Evolutionary conservation across 345 rosid species (phyloP).

Genomic region (Eucalyptus camaldulensis): DNA sequence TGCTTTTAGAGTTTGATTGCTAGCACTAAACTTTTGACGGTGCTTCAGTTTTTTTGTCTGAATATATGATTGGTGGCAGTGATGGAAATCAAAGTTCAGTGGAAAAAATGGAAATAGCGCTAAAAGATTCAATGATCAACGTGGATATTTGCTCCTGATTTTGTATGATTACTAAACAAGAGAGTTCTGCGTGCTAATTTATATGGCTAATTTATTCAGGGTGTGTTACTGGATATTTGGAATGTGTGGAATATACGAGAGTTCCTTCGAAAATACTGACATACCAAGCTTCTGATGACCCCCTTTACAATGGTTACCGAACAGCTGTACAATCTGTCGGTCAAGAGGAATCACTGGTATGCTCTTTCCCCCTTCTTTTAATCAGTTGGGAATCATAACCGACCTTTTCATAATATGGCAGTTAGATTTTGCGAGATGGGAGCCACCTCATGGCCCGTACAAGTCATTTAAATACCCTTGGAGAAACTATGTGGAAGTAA

Average conservation of each 20-base stretch:
- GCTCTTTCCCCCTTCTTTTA: background rate
- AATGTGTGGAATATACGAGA: slow-evolving; percentile 71
- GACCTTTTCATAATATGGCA: background rate
- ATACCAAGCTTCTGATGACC: slow-evolving; percentile 89
- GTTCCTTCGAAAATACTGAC: slow-evolving; percentile 80
- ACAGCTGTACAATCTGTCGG: slow-evolving; percentile 73
- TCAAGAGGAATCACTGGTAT: slow-evolving; percentile 76
- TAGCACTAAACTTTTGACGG: background rate
- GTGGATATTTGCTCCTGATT: background rate
- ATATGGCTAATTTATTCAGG: slow-evolving; percentile 15
- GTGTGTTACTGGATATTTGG: slow-evolving; percentile 67
- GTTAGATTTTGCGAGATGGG: slow-evolving; percentile 81
- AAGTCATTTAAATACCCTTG: slow-evolving; percentile 65
- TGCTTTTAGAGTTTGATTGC: background rate
- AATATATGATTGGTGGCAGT: background rate
- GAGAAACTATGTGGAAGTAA: slow-evolving; percentile 59
- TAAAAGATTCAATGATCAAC: background rate
- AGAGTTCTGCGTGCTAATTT: background rate
- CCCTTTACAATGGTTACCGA: slow-evolving; percentile 68
- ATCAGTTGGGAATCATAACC: background rate
- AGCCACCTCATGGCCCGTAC: slow-evolving; percentile 90
- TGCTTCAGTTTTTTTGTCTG: background rate
- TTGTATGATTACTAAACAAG: background rate
- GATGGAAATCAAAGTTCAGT: background rate
- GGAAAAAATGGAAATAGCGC: background rate